phyloP scores from a whole-genome alignment of 2,329 filamentous ascomycete genomes.

The Ceratocystis smalleyi region DNA sequence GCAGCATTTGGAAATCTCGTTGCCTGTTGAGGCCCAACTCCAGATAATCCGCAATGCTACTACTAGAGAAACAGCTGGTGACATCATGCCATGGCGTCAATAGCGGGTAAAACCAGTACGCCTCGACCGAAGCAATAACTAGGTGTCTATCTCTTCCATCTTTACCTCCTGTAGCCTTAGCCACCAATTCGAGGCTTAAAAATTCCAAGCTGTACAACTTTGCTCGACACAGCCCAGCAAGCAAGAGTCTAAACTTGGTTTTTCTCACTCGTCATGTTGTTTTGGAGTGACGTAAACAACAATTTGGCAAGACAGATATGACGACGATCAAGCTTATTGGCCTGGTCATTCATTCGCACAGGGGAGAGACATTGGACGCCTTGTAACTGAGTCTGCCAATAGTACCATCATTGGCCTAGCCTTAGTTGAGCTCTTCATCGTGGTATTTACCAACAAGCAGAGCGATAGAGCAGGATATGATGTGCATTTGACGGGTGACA shows the following conservation, averaged over 20 bases:
- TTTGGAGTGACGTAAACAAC: slow-evolving; percentile 5
- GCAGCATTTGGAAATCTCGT: not conserved
- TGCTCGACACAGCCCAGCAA: not conserved
- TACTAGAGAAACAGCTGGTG: not conserved
- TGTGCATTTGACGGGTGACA: not conserved
- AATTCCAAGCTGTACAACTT: not conserved
- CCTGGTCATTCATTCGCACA: not conserved
- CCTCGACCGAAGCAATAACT: not conserved
- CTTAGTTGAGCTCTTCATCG: not conserved
- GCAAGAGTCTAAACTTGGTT: not conserved
- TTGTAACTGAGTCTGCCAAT: not conserved
- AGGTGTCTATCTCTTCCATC: not conserved
- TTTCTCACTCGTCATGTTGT: not conserved
- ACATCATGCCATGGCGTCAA: not conserved
- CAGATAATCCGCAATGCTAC: not conserved
- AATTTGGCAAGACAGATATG: not conserved
- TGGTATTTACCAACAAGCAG: not conserved
- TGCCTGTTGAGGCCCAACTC: not conserved
- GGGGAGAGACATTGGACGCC: not conserved
- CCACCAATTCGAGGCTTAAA: not conserved
- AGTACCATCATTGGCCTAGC: not conserved
- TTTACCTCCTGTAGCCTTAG: too few relatives aligned
- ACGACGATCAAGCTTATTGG: not conserved
- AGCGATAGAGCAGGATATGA: not conserved
- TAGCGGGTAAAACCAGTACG: not conserved